Evolutionary conservation across 805 yeast genomes (phyloP).

Genomic region (Debaryomyces maramus): DNA sequence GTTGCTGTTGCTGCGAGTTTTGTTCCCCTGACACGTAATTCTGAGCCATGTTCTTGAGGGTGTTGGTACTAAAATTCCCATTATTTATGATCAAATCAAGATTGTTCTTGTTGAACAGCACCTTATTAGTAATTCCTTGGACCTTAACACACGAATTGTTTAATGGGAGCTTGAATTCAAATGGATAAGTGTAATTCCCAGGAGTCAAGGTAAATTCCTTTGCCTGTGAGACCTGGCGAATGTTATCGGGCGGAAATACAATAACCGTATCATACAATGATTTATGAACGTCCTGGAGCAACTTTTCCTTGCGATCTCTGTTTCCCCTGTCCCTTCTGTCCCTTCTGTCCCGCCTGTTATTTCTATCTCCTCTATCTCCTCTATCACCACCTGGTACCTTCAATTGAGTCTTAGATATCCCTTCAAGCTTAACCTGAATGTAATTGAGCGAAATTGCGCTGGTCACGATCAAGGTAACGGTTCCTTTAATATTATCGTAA

Average conservation of each 20-base stretch:
- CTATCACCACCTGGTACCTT: conserved; percentile 21
- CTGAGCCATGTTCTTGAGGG: conserved; percentile 20
- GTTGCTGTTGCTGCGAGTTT: conserved; percentile 3
- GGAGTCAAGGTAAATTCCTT: conserved; percentile 50
- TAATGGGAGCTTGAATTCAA: conserved; percentile 46
- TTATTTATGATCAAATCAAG: conserved; percentile 32
- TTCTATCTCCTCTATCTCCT: too few species aligned
- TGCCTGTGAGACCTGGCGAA: conserved; percentile 42
- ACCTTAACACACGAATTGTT: conserved; percentile 41
- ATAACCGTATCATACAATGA: conserved; percentile 49
- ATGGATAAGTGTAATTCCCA: conserved; percentile 52
- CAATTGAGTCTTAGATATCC: conserved; percentile 42
- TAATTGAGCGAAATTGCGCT: conserved; percentile 44
- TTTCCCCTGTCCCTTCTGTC: conserved; percentile 15
- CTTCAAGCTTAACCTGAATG: conserved; percentile 55
- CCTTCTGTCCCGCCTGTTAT: not conserved
- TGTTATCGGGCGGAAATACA: conserved; percentile 54
- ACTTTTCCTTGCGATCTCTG: conserved; percentile 17
- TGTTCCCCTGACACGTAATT: conserved; percentile 5
- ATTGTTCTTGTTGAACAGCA: conserved; percentile 29
- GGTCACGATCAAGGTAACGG: conserved; percentile 37
- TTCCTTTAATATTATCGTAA: conserved; percentile 44
- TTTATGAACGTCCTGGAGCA: conserved; percentile 42
- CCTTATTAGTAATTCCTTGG: conserved; percentile 33
- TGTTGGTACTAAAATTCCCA: conserved; percentile 26